Evolutionary conservation across 495 filamentous ascomycete genomes (phyloP).

Genomic region (Aspergillus cavernicola): DNA sequence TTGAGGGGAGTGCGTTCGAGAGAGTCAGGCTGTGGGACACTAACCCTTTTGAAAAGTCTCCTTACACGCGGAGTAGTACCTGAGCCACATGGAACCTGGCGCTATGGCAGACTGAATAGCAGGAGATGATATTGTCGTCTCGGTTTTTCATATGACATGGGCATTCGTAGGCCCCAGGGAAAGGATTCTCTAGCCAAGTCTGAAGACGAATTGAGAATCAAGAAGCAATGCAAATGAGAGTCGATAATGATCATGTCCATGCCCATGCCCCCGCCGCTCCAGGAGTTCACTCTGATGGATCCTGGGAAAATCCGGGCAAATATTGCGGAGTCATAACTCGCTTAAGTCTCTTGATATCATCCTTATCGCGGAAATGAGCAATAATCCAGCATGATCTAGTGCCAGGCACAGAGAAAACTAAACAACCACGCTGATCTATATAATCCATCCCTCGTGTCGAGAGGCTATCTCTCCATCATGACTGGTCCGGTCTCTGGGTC

Average conservation of each 20-base stretch:
- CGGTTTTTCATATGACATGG: not conserved
- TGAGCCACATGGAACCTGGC: not conserved
- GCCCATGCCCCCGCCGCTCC: no score
- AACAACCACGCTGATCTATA: not conserved
- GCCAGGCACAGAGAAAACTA: not conserved
- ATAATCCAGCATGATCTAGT: not conserved
- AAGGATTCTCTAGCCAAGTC: not conserved
- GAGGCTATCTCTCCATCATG: not conserved
- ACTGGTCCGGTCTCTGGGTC: not conserved
- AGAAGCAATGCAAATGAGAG: not conserved
- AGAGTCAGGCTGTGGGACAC: not conserved
- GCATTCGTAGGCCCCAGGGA: not conserved
- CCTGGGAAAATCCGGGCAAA: not conserved
- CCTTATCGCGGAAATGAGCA: not conserved
- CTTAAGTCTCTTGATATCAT: not conserved
- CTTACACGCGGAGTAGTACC: not conserved
- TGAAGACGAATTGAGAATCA: not conserved
- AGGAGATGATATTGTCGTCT: not conserved
- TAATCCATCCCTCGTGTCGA: not conserved
- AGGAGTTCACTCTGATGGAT: not conserved
- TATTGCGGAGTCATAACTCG: not conserved
- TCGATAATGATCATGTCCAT: not conserved
- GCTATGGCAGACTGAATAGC: not conserved
- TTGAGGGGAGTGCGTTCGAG: not conserved
- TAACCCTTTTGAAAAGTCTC: no score